A percentile compares a stretch with the other conserved stretches of the same genome.
Conservation (phyloP, 2,329 filamentous ascomycete species). For the Exophiala calicioides region DNA sequence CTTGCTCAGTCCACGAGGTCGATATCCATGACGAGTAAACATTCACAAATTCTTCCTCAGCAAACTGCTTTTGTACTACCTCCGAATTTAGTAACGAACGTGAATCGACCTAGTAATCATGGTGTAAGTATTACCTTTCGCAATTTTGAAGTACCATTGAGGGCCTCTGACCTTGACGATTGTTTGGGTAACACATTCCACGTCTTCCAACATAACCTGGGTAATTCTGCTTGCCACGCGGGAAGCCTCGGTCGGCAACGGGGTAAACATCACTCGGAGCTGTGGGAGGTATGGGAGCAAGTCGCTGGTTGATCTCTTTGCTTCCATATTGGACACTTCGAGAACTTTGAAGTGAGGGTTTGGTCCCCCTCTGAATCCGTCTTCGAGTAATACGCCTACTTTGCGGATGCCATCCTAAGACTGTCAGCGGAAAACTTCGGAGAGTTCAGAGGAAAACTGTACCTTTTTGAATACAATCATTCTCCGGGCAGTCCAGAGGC, state of each 20-base stretch:
- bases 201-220: constrained; percentile 71
- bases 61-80: constrained; percentile 56
- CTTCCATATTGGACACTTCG: constrained; percentile 69
- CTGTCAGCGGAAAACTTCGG: constrained; percentile 29
- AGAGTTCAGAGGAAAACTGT: constrained; percentile 13
- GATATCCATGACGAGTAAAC: constrained; percentile 74
- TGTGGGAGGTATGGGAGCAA: constrained; percentile 77
- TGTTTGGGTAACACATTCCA: constrained; percentile 82
- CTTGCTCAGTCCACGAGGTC: constrained; percentile 78
- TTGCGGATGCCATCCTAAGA: constrained; percentile 74
- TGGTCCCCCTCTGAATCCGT: constrained; percentile 65
- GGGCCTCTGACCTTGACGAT: constrained; percentile 54
- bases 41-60: constrained; percentile 67
- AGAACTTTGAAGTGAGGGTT: constrained; percentile 74
- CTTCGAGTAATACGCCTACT: constrained; percentile 74
- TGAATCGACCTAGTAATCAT: constrained; percentile 37
- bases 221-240: constrained; percentile 68
- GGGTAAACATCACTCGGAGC: constrained; percentile 68
- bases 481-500: constrained; percentile 73
- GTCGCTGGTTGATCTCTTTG: constrained; percentile 76
- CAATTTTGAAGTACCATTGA: constrained; percentile 50
- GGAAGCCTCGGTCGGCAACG: constrained; percentile 65
- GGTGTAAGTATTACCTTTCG: constrained; percentile 46
- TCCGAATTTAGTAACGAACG: constrained; percentile 41
- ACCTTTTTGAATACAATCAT: constrained; percentile 77